phyloP scores from a whole-genome alignment of 371 early-diverging fungal genomes.

The Lichtheimia ornata region DNA sequence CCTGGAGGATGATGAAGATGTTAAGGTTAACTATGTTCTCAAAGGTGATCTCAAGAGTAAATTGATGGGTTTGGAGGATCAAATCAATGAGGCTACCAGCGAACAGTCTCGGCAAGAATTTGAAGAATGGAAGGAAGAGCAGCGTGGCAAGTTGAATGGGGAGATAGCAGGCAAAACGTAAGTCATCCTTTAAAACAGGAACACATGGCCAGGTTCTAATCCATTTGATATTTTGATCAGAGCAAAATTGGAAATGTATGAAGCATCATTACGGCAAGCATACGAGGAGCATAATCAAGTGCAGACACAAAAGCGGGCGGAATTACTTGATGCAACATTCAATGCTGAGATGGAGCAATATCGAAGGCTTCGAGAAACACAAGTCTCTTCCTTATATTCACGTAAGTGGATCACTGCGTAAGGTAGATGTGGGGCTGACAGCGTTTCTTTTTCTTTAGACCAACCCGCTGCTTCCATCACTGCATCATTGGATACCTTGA shows the following conservation, averaged over 20 bases:
- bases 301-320: constrained; percentile 36
- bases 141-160: constrained; percentile 7
- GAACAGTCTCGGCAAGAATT: constrained; percentile 29
- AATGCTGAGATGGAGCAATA: constrained; percentile 50
- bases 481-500: constrained; percentile 24
- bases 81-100: constrained; percentile 27
- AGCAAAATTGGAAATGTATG: constrained; percentile 20
- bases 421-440: too few species aligned
- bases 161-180: constrained; percentile 23
- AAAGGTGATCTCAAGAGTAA: constrained; percentile 20
- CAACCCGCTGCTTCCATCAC: constrained; percentile 3
- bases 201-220: too few species aligned
- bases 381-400: constrained; percentile 43
- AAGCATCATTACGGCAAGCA: constrained; percentile 21
- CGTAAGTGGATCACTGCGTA: constrained; percentile 15
- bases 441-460: too few species aligned
- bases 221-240: neutral
- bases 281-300: constrained; percentile 33
- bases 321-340: constrained; percentile 45
- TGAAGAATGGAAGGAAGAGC: constrained; percentile 38
- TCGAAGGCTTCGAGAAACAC: constrained; percentile 35
- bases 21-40: neutral
- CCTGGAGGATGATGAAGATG: too few species aligned
- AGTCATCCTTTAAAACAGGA: neutral
- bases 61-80: constrained; percentile 15